Conservation (phyloP, 441 rosid species). For the Pelargonium myrrhifolium region DNA sequence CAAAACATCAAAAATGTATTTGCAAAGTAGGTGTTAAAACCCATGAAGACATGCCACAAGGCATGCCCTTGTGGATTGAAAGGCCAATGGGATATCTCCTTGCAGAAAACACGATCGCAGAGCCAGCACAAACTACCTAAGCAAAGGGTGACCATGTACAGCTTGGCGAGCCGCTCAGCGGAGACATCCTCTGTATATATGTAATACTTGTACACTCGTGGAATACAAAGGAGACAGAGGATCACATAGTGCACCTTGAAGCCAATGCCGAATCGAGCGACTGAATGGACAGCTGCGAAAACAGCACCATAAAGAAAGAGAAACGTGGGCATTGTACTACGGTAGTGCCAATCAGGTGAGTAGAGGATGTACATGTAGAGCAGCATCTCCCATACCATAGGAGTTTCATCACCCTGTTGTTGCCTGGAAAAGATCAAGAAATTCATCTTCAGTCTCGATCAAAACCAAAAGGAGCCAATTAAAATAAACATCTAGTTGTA, state of each 20-base stretch:
- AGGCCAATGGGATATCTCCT: constrained; percentile 19
- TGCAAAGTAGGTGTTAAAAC: constrained; percentile 21
- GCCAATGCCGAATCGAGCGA: constrained; percentile 16
- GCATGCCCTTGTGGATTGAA: constrained; percentile 25
- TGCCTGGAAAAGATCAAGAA: constrained; percentile 11
- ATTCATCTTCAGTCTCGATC: background rate
- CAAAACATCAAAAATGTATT: constrained; percentile 20
- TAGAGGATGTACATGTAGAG: constrained; percentile 24
- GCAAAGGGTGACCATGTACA: constrained; percentile 17
- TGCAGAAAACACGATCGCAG: constrained; percentile 19
- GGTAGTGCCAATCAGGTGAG: constrained; percentile 28
- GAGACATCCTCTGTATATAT: constrained; percentile 20
- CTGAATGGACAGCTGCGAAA: constrained; percentile 21
- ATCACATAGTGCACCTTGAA: constrained; percentile 24
- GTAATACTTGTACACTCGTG: constrained; percentile 25
- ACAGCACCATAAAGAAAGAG: constrained; percentile 16
- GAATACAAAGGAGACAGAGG: constrained; percentile 24
- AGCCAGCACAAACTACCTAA: constrained; percentile 22
- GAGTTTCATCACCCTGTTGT: constrained; percentile 20
- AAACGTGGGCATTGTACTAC: constrained; percentile 19
- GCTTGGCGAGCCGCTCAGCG: constrained; percentile 20
- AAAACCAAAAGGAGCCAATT: too few species aligned
- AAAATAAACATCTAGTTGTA: background rate
- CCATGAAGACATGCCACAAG: constrained; percentile 19
- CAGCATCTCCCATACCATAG: constrained; percentile 20